These are phyloP conservation scores for Claviceps sp. DNA, from an alignment of 2,329 filamentous ascomycete species.

Conservation along the genomic window DNA sequence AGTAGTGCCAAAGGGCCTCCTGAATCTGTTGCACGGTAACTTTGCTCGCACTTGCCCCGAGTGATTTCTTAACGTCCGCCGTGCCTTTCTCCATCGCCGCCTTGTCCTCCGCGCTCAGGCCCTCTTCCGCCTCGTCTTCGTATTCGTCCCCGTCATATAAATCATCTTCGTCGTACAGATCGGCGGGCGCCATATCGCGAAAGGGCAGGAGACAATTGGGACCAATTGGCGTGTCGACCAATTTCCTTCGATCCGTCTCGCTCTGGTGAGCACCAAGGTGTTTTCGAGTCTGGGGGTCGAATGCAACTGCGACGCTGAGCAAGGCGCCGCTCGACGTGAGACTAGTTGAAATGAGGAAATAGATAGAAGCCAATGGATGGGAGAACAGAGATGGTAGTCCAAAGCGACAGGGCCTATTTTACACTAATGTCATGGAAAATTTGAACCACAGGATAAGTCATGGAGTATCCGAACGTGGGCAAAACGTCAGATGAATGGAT, in stretches of 20 bases:
- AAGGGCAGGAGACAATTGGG: background rate
- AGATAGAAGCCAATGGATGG: too few relatives aligned
- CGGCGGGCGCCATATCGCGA: constrained; percentile 10
- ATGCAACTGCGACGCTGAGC: background rate
- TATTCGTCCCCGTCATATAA: constrained; percentile 35
- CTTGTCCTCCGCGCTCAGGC: constrained; percentile 34
- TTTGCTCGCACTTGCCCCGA: constrained; percentile 47
- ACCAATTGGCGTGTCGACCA: background rate
- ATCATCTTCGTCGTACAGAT: constrained; percentile 35
- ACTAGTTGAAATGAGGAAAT: too few relatives aligned
- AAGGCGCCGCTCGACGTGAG: background rate
- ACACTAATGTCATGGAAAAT: background rate
- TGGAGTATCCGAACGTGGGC: background rate
- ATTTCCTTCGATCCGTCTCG: background rate
- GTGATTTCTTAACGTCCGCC: constrained; percentile 47
- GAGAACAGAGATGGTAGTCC: too few relatives aligned
- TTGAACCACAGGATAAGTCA: background rate
- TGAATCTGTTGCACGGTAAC: constrained; percentile 58
- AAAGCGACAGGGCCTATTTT: too few relatives aligned
- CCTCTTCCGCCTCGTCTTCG: constrained; percentile 31
- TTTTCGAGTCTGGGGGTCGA: background rate
- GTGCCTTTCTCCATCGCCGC: constrained; percentile 50
- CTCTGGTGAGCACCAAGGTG: background rate
- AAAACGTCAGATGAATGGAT: background rate
- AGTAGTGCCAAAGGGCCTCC: constrained; percentile 90